These are phyloP conservation scores for Miamiensis avidus DNA, from an alignment of 169 alveolate genomes.

Conservation along the genomic window DNA sequence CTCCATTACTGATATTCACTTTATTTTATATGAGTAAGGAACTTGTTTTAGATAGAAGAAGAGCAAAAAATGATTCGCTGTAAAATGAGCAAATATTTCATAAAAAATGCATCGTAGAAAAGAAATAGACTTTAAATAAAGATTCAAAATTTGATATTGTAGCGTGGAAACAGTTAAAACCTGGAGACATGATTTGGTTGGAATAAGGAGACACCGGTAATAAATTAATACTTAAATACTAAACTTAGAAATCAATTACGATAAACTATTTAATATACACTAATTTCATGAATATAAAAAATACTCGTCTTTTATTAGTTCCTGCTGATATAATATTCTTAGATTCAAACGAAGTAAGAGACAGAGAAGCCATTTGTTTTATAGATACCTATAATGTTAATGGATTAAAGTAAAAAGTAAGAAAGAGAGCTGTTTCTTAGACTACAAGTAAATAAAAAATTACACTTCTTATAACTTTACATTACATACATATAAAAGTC, in stretches of 20 bases:
- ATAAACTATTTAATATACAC: no score
- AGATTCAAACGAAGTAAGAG: constrained; percentile 52
- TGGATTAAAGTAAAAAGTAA: constrained; percentile 9
- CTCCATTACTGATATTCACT: not conserved
- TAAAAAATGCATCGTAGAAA: not conserved
- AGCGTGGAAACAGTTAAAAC: not conserved
- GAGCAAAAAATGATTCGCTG: not conserved
- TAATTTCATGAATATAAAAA: no score
- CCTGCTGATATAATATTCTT: constrained; percentile 71
- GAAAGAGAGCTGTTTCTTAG: not conserved
- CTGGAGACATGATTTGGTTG: not conserved
- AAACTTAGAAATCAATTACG: no score
- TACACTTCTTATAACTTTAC: no score
- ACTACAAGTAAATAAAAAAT: constrained; percentile 10
- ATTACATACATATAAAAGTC: not conserved
- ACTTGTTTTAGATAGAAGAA: not conserved
- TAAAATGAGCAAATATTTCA: no score
- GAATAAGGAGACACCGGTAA: not conserved
- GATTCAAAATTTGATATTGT: not conserved
- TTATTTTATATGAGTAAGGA: not conserved
- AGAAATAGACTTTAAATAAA: no score
- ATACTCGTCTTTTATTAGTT: not conserved
- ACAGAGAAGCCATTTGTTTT: constrained; percentile 40
- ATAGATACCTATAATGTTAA: constrained; percentile 32
- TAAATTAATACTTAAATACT: no score